Conservation (phyloP, 139 green algal genomes). For the Asterochloris sp. region DNA sequence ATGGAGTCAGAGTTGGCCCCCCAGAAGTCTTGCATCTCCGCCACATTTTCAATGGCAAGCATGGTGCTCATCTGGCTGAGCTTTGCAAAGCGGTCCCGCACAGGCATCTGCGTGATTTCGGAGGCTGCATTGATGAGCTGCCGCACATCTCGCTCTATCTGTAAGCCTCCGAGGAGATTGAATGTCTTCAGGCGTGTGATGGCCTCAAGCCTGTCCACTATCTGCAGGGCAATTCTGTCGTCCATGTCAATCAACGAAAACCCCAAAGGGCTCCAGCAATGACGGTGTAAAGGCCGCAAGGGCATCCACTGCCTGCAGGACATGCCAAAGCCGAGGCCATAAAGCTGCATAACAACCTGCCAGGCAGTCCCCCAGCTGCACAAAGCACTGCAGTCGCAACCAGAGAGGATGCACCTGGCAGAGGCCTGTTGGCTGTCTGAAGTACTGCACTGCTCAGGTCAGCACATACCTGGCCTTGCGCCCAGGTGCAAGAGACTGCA, state of each 20-base stretch:
- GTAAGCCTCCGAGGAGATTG: constrained; percentile 91
- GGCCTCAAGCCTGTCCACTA: constrained; percentile 75
- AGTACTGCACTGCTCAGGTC: no score
- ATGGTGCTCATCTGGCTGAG: constrained; percentile 85
- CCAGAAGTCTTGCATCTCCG: constrained; percentile 87
- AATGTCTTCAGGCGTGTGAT: constrained; percentile 81
- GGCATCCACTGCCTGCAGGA: no score
- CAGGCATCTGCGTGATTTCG: constrained; percentile 68
- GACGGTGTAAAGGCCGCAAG: no score
- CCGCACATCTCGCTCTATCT: constrained; percentile 86
- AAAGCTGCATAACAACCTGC: not conserved
- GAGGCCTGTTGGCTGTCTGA: no score
- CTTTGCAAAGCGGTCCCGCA: constrained; percentile 90
- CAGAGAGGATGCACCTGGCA: no score
- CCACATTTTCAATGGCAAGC: constrained; percentile 78
- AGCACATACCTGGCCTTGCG: no score
- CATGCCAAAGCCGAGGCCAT: not conserved
- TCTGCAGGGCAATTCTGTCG: not conserved
- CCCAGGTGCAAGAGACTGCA: no score
- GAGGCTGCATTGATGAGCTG: constrained; percentile 62
- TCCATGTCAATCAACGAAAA: not conserved
- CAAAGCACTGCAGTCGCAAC: no score
- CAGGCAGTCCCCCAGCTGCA: not conserved
- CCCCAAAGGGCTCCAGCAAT: no score
- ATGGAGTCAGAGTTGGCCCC: constrained; percentile 59